Percentiles rank a stretch among this genome's conserved stretches.
Conservation (phyloP, 2,329 filamentous ascomycete species). For the Aspergillus hortae region DNA sequence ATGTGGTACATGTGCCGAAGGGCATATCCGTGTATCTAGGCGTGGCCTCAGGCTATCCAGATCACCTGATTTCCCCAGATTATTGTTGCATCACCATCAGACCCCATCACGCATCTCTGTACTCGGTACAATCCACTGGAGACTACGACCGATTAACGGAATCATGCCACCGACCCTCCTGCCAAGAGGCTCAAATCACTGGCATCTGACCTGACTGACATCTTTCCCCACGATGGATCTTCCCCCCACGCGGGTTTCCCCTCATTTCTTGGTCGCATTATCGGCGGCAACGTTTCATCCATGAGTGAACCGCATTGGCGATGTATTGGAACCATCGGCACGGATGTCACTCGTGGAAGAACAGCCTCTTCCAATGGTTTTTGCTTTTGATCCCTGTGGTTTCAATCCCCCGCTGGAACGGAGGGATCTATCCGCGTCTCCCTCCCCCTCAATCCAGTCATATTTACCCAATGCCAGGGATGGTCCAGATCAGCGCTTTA, state of each 20-base stretch:
- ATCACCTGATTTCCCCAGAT: too few species aligned
- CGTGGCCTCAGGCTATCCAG: too few species aligned
- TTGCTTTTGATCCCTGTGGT: not conserved
- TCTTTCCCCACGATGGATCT: slow-evolving; percentile 1
- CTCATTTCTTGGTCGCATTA: slow-evolving; percentile 10
- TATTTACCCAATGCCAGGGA: not conserved
- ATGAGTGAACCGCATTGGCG: not conserved
- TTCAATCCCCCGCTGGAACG: slow-evolving; percentile 8
- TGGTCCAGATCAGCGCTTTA: not conserved
- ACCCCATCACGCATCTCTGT: too few species aligned
- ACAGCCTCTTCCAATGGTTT: not conserved
- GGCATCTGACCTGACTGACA: not conserved
- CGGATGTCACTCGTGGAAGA: slow-evolving; percentile 15
- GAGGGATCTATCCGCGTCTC: not conserved
- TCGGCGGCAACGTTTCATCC: slow-evolving; percentile 13
- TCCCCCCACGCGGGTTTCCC: slow-evolving; percentile 4
- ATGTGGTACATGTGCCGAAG: too few species aligned
- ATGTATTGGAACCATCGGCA: not conserved
- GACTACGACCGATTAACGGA: too few species aligned
- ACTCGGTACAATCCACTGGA: too few species aligned
- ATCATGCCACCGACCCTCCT: too few species aligned
- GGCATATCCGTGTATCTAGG: too few species aligned
- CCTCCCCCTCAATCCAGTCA: not conserved
- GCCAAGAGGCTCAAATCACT: too few species aligned
- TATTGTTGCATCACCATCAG: too few species aligned